Base-by-base conservation (phyloP, 2,329 filamentous ascomycete species). In the Neopestalotiopsis sp. region DNA sequence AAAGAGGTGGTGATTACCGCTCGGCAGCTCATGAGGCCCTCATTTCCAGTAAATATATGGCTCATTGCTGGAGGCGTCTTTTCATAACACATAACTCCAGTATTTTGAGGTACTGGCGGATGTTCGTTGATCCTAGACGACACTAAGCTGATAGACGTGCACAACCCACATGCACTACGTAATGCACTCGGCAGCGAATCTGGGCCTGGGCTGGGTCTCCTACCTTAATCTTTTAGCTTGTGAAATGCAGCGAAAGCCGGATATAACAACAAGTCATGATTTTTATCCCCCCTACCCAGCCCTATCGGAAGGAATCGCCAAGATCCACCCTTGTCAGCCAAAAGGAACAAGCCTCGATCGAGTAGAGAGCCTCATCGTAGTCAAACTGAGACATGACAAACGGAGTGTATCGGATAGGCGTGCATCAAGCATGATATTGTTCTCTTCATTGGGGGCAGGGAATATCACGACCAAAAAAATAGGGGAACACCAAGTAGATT, bases 321-420 rank as follows among this genome's bases (percentile, higher is more conserved):
- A 62, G 59, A 30, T 40, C 59, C 32, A 62, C 59, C 59, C 32
- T 62, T 28, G 59, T 24, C 59, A 40, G 59, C n/a, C 45, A 53
- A 17, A 20, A 62, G 59, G 30, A 62, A 62, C 32, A 62, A 62
- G 59, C 59, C 59, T 62, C n/a, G 45, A 53, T 53, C 45, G 45
- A 53, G 34, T 53, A 53, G 32, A 40, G 59, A 62, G 59, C 59
- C 59, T 62, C 59, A 62, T 38, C 59, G 28, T 40, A 14, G 14
- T 40, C 57, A 6, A 13, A 62, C 30, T 13, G 34, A 13, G 20
- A 20, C 28, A 17, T 62, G 28, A 38, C 4, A 42, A 38, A 40
- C 12, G 10, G 34, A 38, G 45, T 14, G n/a, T 53, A 24, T 20
- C 20, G n/a, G 17, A 5, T 10, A 3, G 45, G 17, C 17, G 6